phyloP scores from a whole-genome alignment of 2,329 filamentous ascomycete species.

The Lasiodiplodia citricola region DNA sequence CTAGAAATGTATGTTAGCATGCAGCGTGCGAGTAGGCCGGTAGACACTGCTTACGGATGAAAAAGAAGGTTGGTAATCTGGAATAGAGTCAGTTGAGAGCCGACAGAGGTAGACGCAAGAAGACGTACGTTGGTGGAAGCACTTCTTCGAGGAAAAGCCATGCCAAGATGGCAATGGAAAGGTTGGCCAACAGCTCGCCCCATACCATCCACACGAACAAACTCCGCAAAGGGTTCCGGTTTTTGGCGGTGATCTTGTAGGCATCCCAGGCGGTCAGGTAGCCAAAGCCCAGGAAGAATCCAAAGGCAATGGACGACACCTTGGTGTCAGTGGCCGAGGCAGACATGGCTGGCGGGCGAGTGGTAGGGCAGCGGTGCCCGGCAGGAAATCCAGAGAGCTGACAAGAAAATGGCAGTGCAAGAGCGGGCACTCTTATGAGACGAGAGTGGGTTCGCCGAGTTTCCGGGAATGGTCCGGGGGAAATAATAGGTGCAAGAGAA shows the following conservation, averaged over 20 bases:
- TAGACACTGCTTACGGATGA: slow-evolving; percentile 4
- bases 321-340: slow-evolving; percentile 8
- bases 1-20: neutral
- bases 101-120: too few species aligned
- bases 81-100: neutral
- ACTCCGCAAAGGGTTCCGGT: slow-evolving; percentile 14
- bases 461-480: slow-evolving; percentile 8
- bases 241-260: slow-evolving; percentile 12
- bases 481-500: neutral
- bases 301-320: slow-evolving; percentile 15
- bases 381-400: neutral
- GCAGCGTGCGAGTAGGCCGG: neutral
- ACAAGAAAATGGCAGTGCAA: neutral
- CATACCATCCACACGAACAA: slow-evolving; percentile 53
- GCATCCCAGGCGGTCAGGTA: slow-evolving; percentile 24
- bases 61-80: slow-evolving; percentile 26
- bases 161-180: slow-evolving; percentile 46
- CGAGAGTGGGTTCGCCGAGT: neutral
- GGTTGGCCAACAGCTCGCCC: slow-evolving; percentile 50
- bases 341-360: neutral
- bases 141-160: slow-evolving; percentile 49
- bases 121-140: slow-evolving; percentile 39
- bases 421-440: neutral
- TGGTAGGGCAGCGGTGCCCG: slow-evolving; percentile 1
- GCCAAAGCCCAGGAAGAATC: slow-evolving; percentile 22